Evolutionary conservation across 208 protist species (phyloP).

Genomic region (Kentomonas sorsogonicus): DNA sequence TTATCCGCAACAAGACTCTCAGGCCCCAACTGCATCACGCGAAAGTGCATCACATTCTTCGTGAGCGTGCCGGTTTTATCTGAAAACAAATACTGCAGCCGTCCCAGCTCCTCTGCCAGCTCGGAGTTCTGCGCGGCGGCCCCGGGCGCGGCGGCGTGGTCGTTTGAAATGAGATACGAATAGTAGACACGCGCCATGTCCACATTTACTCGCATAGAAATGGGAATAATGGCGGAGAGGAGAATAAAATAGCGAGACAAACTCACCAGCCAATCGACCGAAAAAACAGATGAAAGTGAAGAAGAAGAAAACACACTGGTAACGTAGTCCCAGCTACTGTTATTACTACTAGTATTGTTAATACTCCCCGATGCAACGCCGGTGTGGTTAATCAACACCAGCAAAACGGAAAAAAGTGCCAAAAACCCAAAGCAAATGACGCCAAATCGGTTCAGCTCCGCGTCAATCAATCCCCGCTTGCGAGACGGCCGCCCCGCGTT

Average conservation of each 20-base stretch:
- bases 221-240: constrained; percentile 98
- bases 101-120: constrained; percentile 98
- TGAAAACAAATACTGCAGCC: constrained; percentile 95
- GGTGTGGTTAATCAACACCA: constrained; percentile 50
- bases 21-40: constrained; percentile 38
- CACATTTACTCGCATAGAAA: constrained; percentile 96
- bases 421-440: constrained; percentile 86
- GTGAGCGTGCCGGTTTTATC: constrained; percentile 99
- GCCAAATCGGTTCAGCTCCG: constrained; percentile 94
- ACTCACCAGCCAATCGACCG: constrained; percentile 85
- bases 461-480: constrained; percentile 93
- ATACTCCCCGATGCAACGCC: too few relatives aligned
- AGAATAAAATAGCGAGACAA: constrained; percentile 95
- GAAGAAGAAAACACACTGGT: too few relatives aligned
- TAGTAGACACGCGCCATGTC: constrained; percentile 97
- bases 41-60: constrained; percentile 94
- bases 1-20: constrained; percentile 48
- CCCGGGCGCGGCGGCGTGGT: constrained; percentile 77
- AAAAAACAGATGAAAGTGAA: too few relatives aligned
- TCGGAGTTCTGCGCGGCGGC: constrained; percentile 93
- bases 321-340: too few relatives aligned
- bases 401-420: constrained; percentile 51
- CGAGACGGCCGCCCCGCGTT: constrained; percentile 88
- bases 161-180: constrained; percentile 89
- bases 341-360: too few relatives aligned